phyloP scores from a whole-genome alignment of 139 green algal species.

The Gonium pectorale region DNA sequence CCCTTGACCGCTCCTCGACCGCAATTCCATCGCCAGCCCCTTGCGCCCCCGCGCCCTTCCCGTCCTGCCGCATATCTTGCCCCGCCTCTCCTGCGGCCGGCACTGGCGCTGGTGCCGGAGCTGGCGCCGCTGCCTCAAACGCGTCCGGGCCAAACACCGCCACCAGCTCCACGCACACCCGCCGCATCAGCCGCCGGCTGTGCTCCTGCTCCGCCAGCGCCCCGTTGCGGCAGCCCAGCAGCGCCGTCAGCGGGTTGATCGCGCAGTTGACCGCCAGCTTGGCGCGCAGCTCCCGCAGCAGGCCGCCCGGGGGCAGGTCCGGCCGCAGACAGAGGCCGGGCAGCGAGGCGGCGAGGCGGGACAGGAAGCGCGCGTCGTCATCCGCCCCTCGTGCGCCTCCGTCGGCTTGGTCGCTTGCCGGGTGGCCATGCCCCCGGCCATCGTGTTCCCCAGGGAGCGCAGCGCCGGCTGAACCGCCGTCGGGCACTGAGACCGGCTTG shows the following conservation, averaged over 20 bases:
- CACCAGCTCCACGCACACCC: slow-evolving; percentile 51
- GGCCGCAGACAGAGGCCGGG: not conserved
- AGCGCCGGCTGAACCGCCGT: too few relatives aligned
- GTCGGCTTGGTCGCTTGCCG: too few relatives aligned
- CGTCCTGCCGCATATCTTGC: not conserved
- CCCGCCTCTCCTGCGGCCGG: not conserved
- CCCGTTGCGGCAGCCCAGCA: slow-evolving; percentile 64
- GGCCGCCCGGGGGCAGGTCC: not conserved
- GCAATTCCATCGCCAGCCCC: too few relatives aligned
- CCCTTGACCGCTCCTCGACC: too few relatives aligned
- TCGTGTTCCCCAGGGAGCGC: too few relatives aligned
- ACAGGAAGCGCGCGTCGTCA: slow-evolving; percentile 21
- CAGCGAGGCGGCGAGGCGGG: not conserved
- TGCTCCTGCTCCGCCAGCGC: slow-evolving; percentile 20
- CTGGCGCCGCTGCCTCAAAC: not conserved
- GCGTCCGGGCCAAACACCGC: slow-evolving; percentile 2
- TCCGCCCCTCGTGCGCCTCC: too few relatives aligned
- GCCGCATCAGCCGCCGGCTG: not conserved
- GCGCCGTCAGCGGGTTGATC: slow-evolving; percentile 62
- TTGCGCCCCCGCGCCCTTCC: too few relatives aligned
- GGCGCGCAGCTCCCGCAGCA: slow-evolving; percentile 32
- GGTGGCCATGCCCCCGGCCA: too few relatives aligned
- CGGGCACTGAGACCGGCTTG: too few relatives aligned
- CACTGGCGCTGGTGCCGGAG: not conserved
- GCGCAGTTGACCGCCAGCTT: slow-evolving; percentile 65